Evolutionary conservation across 2,329 filamentous ascomycete species (phyloP).

Genomic region (Elsinoe fawcettii): DNA sequence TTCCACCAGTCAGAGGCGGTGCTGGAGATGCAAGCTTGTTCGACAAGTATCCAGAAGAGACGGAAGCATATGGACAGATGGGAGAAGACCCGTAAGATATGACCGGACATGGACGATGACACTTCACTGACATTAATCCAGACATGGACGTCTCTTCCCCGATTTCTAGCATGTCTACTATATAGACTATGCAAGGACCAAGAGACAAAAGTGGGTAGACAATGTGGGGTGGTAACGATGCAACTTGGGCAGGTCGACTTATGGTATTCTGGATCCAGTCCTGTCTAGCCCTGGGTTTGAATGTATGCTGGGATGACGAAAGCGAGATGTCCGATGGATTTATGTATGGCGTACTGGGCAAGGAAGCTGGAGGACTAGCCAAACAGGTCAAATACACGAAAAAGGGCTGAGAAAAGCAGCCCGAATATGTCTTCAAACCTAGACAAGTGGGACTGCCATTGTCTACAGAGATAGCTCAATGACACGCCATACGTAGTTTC

Average conservation of each 20-base stretch:
- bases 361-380: not conserved
- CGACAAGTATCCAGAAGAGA: constrained; percentile 95
- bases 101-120: not conserved
- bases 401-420: not conserved
- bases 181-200: not conserved
- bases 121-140: constrained; percentile 31
- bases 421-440: not conserved
- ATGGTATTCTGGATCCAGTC: constrained; percentile 12
- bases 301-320: constrained; percentile 6
- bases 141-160: constrained; percentile 65
- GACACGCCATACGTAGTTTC: not conserved
- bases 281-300: not conserved
- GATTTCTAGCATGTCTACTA: constrained; percentile 51
- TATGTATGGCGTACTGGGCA: constrained; percentile 5
- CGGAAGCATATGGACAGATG: constrained; percentile 74
- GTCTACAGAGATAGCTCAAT: not conserved
- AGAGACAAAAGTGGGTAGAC: no score
- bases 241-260: not conserved
- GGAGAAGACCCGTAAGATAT: constrained; percentile 77
- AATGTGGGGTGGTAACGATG: not conserved
- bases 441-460: not conserved
- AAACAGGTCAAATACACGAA: not conserved
- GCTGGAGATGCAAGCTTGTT: constrained; percentile 95
- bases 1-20: constrained; percentile 87
- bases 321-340: constrained; percentile 9